Conservation (phyloP, 345 rosid species). For the Microcos paniculata region DNA sequence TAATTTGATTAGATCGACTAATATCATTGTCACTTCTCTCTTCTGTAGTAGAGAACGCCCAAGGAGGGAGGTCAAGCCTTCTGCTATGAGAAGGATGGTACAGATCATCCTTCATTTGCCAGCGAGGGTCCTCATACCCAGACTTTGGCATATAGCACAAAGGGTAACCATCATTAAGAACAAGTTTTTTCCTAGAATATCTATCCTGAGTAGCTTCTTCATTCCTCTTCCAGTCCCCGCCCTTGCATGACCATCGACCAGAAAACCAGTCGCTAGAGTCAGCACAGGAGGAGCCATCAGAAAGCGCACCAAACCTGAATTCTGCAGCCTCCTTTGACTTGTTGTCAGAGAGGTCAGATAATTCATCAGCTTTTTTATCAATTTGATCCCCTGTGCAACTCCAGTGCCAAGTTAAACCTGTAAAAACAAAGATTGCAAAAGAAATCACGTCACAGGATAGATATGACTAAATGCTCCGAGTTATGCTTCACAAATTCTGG, state of each 20-base stretch:
- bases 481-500: neutral
- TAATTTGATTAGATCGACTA: slow-evolving; percentile 38
- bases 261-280: slow-evolving; percentile 72
- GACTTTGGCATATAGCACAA: slow-evolving; percentile 93
- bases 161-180: slow-evolving; percentile 94
- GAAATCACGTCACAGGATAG: slow-evolving; percentile 15
- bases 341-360: slow-evolving; percentile 33
- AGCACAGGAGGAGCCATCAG: slow-evolving; percentile 34
- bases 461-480: slow-evolving; percentile 20
- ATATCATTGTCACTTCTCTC: slow-evolving; percentile 60
- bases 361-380: slow-evolving; percentile 39
- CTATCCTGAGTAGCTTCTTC: slow-evolving; percentile 75
- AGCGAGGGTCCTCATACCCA: slow-evolving; percentile 86
- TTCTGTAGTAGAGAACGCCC: slow-evolving; percentile 79
- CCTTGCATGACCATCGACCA: slow-evolving; percentile 88
- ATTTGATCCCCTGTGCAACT: slow-evolving; percentile 28
- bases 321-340: slow-evolving; percentile 40
- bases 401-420: slow-evolving; percentile 54
- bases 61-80: slow-evolving; percentile 93
- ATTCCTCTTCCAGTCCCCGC: slow-evolving; percentile 97
- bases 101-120: slow-evolving; percentile 81
- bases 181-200: slow-evolving; percentile 59
- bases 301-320: slow-evolving; percentile 29
- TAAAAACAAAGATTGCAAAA: slow-evolving; percentile 5
- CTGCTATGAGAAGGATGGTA: slow-evolving; percentile 69